Evolutionary conservation across 495 filamentous ascomycete species (phyloP), one percentile per base, ranked within the genome.

Genomic region (Choiromyces venosus): DNA sequence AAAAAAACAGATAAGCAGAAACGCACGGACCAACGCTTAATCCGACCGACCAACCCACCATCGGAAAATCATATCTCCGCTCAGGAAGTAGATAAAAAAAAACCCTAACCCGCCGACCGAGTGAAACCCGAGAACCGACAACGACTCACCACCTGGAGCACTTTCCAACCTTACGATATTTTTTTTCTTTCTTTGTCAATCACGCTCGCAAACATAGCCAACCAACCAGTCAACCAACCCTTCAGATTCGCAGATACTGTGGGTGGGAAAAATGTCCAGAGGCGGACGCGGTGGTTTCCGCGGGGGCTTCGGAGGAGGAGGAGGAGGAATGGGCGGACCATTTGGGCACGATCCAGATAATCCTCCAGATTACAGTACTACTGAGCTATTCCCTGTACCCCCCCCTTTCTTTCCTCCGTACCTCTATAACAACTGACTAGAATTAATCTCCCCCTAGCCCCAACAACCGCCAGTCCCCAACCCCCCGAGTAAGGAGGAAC

Each of bases 321-420:
- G 79, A 12, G 69, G 74, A 42, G 69, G 69, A 16, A 69, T 70
- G 16, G 72, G 75, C 6, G 76, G 76, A 6, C 73, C 37, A 39
- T 78, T 80, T 37, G 69, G 56, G 18, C 56, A 70, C 29, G 79
- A 78, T 37, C 73, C 74, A 33, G 79, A 81, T 67, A 56, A 81
- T 33, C 78, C 73, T 68, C 79, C 80, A 12, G 80, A 81, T 69
- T 81, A 82, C 71, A 73, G 71, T 25, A 74, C 78, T 29, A 79
- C 79, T 37, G 80, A 81, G 66, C 71, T 81, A 19, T 81, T 81
- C 40, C 80, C 80, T 9, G 79, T 81, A 70, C 65, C 69, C 56
- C 67, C 14, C 52, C n/a, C n/a, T 16, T 40, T 56, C 9, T 4
- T n/a, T 18, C 35, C 66, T 18, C 33, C n/a, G 12, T 40, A 46